Evolutionary conservation across 495 filamentous ascomycete species (phyloP).

Genomic region (Aspergillus cristatus): DNA sequence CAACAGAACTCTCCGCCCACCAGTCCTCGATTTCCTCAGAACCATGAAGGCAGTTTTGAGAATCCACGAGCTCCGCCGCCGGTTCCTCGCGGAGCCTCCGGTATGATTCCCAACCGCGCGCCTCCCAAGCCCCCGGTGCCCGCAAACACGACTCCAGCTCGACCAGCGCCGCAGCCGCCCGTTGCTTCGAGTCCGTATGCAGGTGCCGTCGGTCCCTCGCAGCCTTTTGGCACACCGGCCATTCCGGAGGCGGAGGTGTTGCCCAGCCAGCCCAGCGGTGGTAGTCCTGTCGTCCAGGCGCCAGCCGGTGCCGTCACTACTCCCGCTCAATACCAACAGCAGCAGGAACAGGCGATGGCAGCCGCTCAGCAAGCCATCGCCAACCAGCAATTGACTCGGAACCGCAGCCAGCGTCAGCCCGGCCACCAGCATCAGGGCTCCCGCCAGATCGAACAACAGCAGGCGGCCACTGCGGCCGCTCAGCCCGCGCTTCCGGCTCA

Average conservation of each 20-base stretch:
- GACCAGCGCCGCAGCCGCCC: conserved; percentile 45
- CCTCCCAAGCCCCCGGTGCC: conserved; percentile 34
- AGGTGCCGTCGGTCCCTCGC: conserved; percentile 15
- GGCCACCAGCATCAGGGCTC: conserved; percentile 19
- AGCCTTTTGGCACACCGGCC: conserved; percentile 21
- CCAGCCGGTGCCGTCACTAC: conserved; percentile 24
- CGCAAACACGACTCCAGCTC: conserved; percentile 25
- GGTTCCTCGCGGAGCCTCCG: conserved; percentile 54
- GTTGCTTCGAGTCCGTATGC: conserved; percentile 18
- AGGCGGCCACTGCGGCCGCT: conserved; percentile 12
- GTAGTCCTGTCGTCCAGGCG: conserved; percentile 28
- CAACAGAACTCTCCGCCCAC: conserved; percentile 62
- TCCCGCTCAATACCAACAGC: conserved; percentile 65
- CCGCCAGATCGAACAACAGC: conserved; percentile 19
- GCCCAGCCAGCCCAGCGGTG: conserved; percentile 39
- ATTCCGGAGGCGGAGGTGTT: conserved; percentile 46
- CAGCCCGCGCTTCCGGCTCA: conserved; percentile 13
- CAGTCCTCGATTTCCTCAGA: conserved; percentile 86
- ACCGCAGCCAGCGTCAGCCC: conserved; percentile 61
- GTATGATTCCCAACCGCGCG: conserved; percentile 34
- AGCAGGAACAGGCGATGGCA: conserved; percentile 71
- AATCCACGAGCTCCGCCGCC: conserved; percentile 91
- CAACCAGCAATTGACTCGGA: conserved; percentile 48
- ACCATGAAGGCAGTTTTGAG: conserved; percentile 90
- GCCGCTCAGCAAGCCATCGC: conserved; percentile 61